Evolutionary conservation across 106 monocot genomes (phyloP).

Genomic region (Allium cepa): DNA sequence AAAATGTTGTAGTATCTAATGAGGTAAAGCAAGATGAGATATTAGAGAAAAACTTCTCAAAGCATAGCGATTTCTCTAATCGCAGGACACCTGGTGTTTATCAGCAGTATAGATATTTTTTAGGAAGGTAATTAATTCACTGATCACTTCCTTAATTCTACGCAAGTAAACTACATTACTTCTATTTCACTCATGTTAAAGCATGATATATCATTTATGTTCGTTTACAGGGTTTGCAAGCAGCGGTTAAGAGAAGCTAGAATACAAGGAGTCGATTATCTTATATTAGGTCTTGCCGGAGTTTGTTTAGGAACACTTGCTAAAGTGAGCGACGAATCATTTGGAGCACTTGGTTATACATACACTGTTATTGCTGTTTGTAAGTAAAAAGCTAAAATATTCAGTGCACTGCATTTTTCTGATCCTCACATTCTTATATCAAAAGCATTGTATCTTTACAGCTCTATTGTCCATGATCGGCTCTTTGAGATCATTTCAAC

Average conservation of each 20-base stretch:
- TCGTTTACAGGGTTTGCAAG: slow-evolving; percentile 45
- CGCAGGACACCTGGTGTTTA: slow-evolving; percentile 56
- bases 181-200: too few relatives aligned
- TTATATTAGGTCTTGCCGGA: slow-evolving; percentile 73
- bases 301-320: slow-evolving; percentile 71
- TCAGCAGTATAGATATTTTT: slow-evolving; percentile 53
- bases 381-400: slow-evolving; percentile 28
- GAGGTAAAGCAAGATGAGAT: slow-evolving; percentile 21
- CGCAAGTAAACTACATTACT: too few relatives aligned
- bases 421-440: neutral
- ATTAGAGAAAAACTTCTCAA: slow-evolving; percentile 33
- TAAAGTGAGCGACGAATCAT: slow-evolving; percentile 71
- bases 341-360: slow-evolving; percentile 63
- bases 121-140: slow-evolving; percentile 59
- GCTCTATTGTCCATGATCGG: slow-evolving; percentile 86
- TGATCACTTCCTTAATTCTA: neutral
- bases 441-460: slow-evolving; percentile 24
- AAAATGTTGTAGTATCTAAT: slow-evolving; percentile 8
- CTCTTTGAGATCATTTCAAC: slow-evolving; percentile 80
- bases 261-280: slow-evolving; percentile 67
- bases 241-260: slow-evolving; percentile 77
- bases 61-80: slow-evolving; percentile 47
- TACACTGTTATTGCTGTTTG: slow-evolving; percentile 89
- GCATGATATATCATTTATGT: too few relatives aligned
- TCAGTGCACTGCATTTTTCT: neutral